Base-by-base conservation (phyloP, 805 yeast species). In the Saccharomycopsis amapae region DNA sequence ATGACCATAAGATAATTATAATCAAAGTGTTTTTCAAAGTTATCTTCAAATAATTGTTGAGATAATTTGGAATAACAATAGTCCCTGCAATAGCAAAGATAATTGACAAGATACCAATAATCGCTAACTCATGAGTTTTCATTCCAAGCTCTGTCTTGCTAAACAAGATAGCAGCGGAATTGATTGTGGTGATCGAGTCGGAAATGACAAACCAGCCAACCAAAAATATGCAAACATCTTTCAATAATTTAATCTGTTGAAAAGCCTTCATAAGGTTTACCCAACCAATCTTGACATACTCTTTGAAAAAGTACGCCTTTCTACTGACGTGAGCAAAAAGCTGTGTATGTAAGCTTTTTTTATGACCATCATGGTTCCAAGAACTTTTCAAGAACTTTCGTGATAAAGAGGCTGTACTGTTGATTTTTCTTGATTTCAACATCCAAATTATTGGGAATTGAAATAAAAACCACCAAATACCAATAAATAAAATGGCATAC, bases 141-240 rank as follows among this genome's bases (percentile, higher is more conserved):
- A 84, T 85, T 34, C 71, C 67, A 22, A 84, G 62, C 50, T 83
- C 82, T 0, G 85, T 75, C 43, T 79, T 78, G 2, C 93, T 85
- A 63, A 84, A 84, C 32, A 84, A 58, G 25, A 85, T 77, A 0
- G 93, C 90, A 0, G 93, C 80, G 1, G 88, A 79, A 58, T 83
- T 84, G 46, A 84, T 83, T 0, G 93, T 85, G 1, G 89, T 81
- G 9, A 81, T 64, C 0, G 87, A 79, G 57, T 85, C 94, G 18
- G 85, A 76, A 2, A 84, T 67, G 37, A 85, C 71, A 54, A 84
- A 84, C 94, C 94, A 84, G 1, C 85, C 88, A 0, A 75, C 40
- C 7, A 84, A 62, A 53, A 80, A 84, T 10, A 75, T 70, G n/a
- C 75, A 66, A 17, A 85, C 84, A 54, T 84, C 90, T 51, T 68